Conservation (phyloP, 257 asterid genomes). For the Voacanga thouarsii region DNA sequence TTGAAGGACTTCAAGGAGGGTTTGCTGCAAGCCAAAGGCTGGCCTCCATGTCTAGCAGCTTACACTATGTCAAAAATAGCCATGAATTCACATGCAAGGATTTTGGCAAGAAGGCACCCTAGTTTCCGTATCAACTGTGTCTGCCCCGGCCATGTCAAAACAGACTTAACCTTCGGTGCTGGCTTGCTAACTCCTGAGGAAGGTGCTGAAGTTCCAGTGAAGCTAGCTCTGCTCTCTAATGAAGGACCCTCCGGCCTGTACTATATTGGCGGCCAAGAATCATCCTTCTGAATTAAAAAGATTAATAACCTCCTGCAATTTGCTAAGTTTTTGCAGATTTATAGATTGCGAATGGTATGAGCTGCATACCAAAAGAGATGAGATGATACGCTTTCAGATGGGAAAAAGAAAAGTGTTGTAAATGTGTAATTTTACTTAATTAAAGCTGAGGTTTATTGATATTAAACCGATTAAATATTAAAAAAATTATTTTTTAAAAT, state of each 20-base stretch:
- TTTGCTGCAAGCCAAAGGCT: constrained; percentile 15
- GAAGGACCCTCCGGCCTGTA: constrained; percentile 26
- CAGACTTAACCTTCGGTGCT: constrained; percentile 5
- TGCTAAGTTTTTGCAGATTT: no score
- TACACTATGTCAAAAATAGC: constrained; percentile 19
- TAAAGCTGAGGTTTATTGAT: no score
- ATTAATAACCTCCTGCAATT: no score
- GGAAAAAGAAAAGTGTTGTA: no score
- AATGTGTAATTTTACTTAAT: no score
- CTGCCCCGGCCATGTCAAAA: constrained; percentile 22
- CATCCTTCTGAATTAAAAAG: no score
- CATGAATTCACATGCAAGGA: constrained; percentile 22
- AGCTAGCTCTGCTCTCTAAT: constrained; percentile 13
- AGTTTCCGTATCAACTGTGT: constrained; percentile 12
- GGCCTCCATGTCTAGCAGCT: constrained; percentile 10
- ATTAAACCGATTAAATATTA: no score
- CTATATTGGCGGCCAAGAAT: neutral
- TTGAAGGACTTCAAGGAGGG: constrained; percentile 16
- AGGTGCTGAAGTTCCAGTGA: constrained; percentile 16
- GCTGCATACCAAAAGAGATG: no score
- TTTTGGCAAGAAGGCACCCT: constrained; percentile 14
- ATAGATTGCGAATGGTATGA: no score
- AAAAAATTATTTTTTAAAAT: no score
- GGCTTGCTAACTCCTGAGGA: constrained; percentile 8
- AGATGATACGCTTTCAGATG: no score